These are phyloP conservation scores for Penicillium psychrosexuale DNA, from an alignment of 2,329 filamentous ascomycete genomes.

Conservation along the genomic window DNA sequence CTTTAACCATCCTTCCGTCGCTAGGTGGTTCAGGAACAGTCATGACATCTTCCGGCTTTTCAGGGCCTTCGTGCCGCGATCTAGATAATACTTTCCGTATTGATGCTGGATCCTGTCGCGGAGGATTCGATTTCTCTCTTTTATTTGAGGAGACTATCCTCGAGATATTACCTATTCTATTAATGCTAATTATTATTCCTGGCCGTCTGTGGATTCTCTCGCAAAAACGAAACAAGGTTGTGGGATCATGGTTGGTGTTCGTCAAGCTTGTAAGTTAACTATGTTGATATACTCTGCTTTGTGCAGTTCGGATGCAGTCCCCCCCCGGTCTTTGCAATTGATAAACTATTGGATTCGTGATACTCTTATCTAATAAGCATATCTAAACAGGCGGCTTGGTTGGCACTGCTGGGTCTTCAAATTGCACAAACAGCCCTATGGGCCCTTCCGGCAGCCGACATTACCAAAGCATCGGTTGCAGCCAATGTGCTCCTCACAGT, in stretches of 20 bases:
- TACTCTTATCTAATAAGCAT: conserved; percentile 7
- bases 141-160: conserved; percentile 47
- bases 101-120: conserved; percentile 36
- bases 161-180: conserved; percentile 34
- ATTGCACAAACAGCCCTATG: conserved; percentile 39
- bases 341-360: not conserved
- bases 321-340: not conserved
- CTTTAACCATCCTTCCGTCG: conserved; percentile 16
- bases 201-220: conserved; percentile 38
- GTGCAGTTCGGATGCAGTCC: not conserved
- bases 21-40: conserved; percentile 20
- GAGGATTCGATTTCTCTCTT: conserved; percentile 46
- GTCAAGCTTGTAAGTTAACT: conserved; percentile 36
- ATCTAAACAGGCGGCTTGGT: conserved; percentile 28
- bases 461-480: conserved; percentile 37
- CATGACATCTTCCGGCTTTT: conserved; percentile 27
- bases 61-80: conserved; percentile 29
- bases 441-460: conserved; percentile 30
- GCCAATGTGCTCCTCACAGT: conserved; percentile 31
- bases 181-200: conserved; percentile 36
- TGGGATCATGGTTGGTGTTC: conserved; percentile 29
- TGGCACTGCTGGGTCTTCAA: conserved; percentile 35
- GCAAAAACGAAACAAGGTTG: conserved; percentile 36
- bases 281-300: not conserved
- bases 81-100: conserved; percentile 37